Evolutionary conservation across 2,329 filamentous ascomycete genomes (phyloP).

Genomic region (Aspergillus tanneri): DNA sequence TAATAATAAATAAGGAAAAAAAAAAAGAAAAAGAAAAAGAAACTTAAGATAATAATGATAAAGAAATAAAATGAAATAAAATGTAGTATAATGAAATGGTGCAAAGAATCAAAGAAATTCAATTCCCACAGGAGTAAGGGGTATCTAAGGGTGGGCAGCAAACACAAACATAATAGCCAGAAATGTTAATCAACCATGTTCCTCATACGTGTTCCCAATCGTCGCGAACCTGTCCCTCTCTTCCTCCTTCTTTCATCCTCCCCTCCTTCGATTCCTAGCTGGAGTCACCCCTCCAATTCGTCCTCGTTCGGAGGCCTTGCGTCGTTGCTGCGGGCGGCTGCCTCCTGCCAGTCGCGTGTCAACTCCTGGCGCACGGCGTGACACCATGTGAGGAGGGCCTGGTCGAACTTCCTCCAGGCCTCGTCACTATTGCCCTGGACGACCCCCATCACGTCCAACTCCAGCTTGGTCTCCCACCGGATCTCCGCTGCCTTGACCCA

Average conservation of each 20-base stretch:
- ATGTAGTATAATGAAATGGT: background rate
- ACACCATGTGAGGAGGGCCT: constrained; percentile 80
- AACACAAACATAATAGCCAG: constrained; percentile 14
- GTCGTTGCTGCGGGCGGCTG: constrained; percentile 27
- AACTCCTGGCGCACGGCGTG: constrained; percentile 79
- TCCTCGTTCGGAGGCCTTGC: constrained; percentile 24
- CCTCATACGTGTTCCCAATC: constrained; percentile 24
- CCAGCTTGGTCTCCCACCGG: constrained; percentile 82
- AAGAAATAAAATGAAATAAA: background rate
- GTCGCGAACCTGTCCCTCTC: constrained; percentile 10
- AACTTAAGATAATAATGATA: constrained; percentile 1
- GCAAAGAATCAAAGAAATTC: constrained; percentile 4
- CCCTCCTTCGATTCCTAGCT: background rate
- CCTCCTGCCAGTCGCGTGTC: constrained; percentile 64
- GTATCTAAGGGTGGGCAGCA: constrained; percentile 21
- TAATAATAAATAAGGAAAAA: background rate
- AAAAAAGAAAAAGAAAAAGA: constrained; percentile 5
- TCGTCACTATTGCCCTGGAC: constrained; percentile 69
- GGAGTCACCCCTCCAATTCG: constrained; percentile 13
- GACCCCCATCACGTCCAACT: constrained; percentile 80
- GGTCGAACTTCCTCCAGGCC: constrained; percentile 78
- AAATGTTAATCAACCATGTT: background rate
- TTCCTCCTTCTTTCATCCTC: background rate
- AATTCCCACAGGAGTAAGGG: constrained; percentile 18
- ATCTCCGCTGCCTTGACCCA: constrained; percentile 96